Evolutionary conservation across 345 rosid species (phyloP).

Genomic region (Pseudoturritis turrita): DNA sequence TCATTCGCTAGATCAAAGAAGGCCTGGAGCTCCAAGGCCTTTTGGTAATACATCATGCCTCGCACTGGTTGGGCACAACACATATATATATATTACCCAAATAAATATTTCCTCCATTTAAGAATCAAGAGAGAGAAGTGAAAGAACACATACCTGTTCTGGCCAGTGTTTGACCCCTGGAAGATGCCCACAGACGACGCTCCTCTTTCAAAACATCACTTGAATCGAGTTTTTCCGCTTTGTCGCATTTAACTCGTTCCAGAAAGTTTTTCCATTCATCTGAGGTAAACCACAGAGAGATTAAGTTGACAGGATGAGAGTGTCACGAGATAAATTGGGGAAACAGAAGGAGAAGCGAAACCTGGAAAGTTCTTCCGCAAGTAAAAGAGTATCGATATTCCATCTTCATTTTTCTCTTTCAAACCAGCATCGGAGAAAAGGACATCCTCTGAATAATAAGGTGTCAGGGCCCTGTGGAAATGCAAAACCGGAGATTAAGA

Average conservation of each 20-base stretch:
- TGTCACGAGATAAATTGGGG: background rate
- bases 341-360: slow-evolving; percentile 15
- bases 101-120: background rate
- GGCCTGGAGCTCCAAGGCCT: slow-evolving; percentile 78
- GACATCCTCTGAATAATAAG: slow-evolving; percentile 68
- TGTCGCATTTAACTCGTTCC: slow-evolving; percentile 42
- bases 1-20: slow-evolving; percentile 61
- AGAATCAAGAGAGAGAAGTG: slow-evolving; percentile 30
- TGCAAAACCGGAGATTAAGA: slow-evolving; percentile 3
- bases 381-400: slow-evolving; percentile 71
- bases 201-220: slow-evolving; percentile 42
- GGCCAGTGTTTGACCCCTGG: slow-evolving; percentile 76
- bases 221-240: slow-evolving; percentile 49
- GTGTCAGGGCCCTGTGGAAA: slow-evolving; percentile 61
- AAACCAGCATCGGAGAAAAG: slow-evolving; percentile 51
- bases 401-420: slow-evolving; percentile 68
- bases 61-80: slow-evolving; percentile 38
- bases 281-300: slow-evolving; percentile 19
- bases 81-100: background rate
- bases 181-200: slow-evolving; percentile 79
- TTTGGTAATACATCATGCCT: slow-evolving; percentile 86
- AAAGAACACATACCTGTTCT: slow-evolving; percentile 53
- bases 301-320: background rate
- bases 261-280: slow-evolving; percentile 78
- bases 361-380: slow-evolving; percentile 81